Percentiles rank a stretch among this genome's conserved stretches.
These are phyloP conservation scores for Odontarrhena argentea DNA, from an alignment of 345 rosid genomes.

Conservation along the genomic window DNA sequence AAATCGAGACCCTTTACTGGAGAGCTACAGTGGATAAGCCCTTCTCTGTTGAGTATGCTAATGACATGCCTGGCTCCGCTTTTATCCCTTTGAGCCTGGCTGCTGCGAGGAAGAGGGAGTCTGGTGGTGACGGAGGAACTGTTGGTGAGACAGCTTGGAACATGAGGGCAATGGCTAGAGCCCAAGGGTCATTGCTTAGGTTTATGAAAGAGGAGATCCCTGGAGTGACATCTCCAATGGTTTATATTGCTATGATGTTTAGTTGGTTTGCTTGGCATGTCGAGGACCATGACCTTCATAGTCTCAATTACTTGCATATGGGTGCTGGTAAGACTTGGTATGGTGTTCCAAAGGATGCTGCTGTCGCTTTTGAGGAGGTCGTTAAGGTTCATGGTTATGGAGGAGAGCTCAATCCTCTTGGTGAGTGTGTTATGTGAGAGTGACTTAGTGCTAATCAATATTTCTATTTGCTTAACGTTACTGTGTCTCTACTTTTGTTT, in stretches of 20 bases:
- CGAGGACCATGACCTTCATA: slow-evolving; percentile 96
- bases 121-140: slow-evolving; percentile 61
- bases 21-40: slow-evolving; percentile 93
- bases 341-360: slow-evolving; percentile 94
- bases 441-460: neutral
- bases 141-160: slow-evolving; percentile 96
- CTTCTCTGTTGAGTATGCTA: slow-evolving; percentile 90
- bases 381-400: slow-evolving; percentile 94
- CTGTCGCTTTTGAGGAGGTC: slow-evolving; percentile 93
- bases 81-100: slow-evolving; percentile 53
- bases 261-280: slow-evolving; percentile 99
- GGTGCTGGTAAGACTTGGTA: slow-evolving; percentile 99
- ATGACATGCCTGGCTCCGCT: slow-evolving; percentile 99
- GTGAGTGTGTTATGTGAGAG: slow-evolving; percentile 46
- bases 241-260: slow-evolving; percentile 92
- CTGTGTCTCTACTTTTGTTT: slow-evolving; percentile 10
- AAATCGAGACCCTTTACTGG: slow-evolving; percentile 92
- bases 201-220: slow-evolving; percentile 99
- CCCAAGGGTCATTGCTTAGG: slow-evolving; percentile 83
- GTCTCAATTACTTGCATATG: slow-evolving; percentile 96
- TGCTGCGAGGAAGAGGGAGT: slow-evolving; percentile 51
- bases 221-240: slow-evolving; percentile 98
- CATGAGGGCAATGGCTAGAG: slow-evolving; percentile 94
- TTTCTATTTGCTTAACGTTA: slow-evolving; percentile 24
- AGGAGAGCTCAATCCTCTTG: slow-evolving; percentile 92